Conservation (phyloP, 1,284 basidiomycete species). For the Puccinia brachypodii region DNA sequence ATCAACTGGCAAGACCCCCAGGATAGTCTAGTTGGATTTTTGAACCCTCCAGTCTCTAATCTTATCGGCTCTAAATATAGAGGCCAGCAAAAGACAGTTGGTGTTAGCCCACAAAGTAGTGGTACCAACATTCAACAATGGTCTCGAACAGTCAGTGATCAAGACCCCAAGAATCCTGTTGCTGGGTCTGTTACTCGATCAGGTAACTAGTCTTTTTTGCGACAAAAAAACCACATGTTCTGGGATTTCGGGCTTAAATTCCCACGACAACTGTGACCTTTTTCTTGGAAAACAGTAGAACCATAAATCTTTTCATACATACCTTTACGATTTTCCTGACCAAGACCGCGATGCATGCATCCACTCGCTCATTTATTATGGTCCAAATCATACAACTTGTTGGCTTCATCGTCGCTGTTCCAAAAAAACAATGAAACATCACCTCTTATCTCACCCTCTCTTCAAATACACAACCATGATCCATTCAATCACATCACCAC, state of each 20-base stretch:
- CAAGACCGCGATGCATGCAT: constrained; percentile 10
- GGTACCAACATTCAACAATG: constrained; percentile 45
- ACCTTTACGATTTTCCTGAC: neutral
- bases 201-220: neutral
- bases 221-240: neutral
- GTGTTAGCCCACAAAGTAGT: neutral
- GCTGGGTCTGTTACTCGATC: neutral
- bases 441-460: neutral
- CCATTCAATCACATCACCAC: neutral
- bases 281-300: neutral
- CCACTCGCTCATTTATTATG: neutral
- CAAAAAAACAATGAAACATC: neutral
- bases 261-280: neutral
- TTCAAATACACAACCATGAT: neutral
- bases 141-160: constrained; percentile 13
- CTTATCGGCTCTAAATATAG: neutral
- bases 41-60: constrained; percentile 34
- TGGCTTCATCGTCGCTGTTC: neutral
- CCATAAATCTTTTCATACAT: neutral
- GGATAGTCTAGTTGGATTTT: constrained; percentile 1
- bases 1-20: constrained; percentile 29
- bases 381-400: no score
- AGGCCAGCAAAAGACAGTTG: neutral
- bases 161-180: neutral
- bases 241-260: neutral